These are phyloP conservation scores for Salisapilia sapeloensis DNA, from an alignment of 352 stramenopile genomes.

Conservation along the genomic window DNA sequence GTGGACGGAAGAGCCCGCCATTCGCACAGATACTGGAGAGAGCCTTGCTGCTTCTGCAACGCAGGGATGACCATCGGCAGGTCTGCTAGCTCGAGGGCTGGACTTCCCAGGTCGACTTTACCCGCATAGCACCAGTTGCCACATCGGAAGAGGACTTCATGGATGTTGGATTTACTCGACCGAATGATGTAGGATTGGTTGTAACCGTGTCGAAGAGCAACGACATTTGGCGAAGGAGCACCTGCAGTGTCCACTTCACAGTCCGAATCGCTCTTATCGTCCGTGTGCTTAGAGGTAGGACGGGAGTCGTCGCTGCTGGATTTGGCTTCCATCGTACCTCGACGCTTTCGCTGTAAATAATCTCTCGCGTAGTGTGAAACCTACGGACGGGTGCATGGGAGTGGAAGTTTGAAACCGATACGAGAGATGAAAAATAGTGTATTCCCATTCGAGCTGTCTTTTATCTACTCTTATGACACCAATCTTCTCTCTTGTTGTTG, in stretches of 20 bases:
- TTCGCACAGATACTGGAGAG: constrained; percentile 85
- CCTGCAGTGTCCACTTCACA: constrained; percentile 21
- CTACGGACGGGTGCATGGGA: too few species aligned
- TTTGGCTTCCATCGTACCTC: constrained; percentile 52
- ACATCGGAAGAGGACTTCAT: constrained; percentile 87
- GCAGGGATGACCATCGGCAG: constrained; percentile 82
- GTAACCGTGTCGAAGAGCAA: constrained; percentile 77
- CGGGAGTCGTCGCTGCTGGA: not conserved
- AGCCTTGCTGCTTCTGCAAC: constrained; percentile 87
- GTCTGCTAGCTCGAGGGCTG: constrained; percentile 71
- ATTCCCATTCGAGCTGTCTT: too few species aligned
- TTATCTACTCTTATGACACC: too few species aligned
- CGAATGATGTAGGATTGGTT: constrained; percentile 88
- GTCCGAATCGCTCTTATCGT: constrained; percentile 7
- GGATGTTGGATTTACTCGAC: constrained; percentile 40
- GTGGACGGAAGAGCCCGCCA: constrained; percentile 54
- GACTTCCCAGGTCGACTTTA: constrained; percentile 72
- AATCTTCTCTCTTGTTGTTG: too few species aligned
- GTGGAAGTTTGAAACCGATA: too few species aligned
- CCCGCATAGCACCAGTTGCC: constrained; percentile 92
- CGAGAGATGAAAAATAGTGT: too few species aligned
- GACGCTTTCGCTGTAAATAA: too few species aligned
- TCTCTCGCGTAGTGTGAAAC: too few species aligned
- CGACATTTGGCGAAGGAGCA: constrained; percentile 35
- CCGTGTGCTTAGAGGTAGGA: not conserved